Conservation (phyloP, 1,139 yeast genomes). For the Saccharomyces hybrid region DNA sequence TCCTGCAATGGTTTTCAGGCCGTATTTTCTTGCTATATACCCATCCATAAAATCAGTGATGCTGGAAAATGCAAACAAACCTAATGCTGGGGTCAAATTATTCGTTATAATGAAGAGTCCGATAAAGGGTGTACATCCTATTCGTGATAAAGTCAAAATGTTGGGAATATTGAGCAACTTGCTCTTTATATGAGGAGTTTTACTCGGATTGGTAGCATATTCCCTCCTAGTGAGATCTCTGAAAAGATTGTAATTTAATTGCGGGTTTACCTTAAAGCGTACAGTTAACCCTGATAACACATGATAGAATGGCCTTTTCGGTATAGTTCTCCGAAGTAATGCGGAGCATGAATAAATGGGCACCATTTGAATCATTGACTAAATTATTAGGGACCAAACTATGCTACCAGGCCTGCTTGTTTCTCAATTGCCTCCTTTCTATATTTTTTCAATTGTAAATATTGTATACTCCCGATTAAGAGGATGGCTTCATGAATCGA, state of each 20-base stretch:
- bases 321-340: background rate
- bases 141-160: constrained; percentile 68
- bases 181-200: constrained; percentile 8
- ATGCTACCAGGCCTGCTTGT: background rate
- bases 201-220: background rate
- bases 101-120: constrained; percentile 68
- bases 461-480: background rate
- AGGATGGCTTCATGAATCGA: background rate
- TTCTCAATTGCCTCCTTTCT: background rate
- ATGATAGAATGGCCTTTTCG: background rate
- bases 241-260: background rate
- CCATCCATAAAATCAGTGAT: constrained; percentile 91
- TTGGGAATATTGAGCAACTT: constrained; percentile 79
- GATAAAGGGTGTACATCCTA: constrained; percentile 70
- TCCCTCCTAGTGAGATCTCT: background rate
- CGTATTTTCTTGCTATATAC: constrained; percentile 70
- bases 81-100: constrained; percentile 55
- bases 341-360: background rate
- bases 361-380: background rate
- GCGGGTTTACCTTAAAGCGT: background rate
- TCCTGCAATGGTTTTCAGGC: constrained; percentile 76
- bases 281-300: background rate
- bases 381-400: background rate
- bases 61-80: constrained; percentile 75
- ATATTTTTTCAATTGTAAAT: background rate